Base-by-base conservation (phyloP, 2,329 filamentous ascomycete genomes). In the Botrytis byssoidea region DNA sequence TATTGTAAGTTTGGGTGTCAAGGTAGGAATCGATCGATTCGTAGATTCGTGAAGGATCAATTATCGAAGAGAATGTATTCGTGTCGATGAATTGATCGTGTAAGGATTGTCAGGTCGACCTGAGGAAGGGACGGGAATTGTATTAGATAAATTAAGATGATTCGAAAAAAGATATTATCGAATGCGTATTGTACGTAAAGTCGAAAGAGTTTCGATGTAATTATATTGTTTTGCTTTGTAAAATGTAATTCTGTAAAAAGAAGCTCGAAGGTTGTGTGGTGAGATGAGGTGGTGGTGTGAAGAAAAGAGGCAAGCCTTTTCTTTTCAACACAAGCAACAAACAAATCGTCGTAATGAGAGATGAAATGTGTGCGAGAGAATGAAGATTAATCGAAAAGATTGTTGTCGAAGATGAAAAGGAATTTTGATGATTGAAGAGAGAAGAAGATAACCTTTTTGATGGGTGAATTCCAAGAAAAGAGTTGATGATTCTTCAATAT, bases 71-170 rank as follows among this genome's bases (percentile, higher is more conserved):
- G 37, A 72, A 48, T 57, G 70, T 46, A 40, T 29, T 42, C 35
- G 46, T 60, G 40, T 42, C 29, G 66, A 29, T 51, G 40, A n/a
- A 16, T 22, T 67, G 44, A 8, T 29, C 18, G 70, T n/a, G n/a
- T 10, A 60, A 44, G 18, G 63, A 69, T 37, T n/a, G 37, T 60
- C 55, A 42, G 42, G 55, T 72, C 63, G 71, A 68, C 48, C 29
- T 46, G 42, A 40, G 63, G 37, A 46, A 51, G n/a, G 22, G 64
- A 48, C 51, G 40, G 10, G 35, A 59, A 61, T 61, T 6, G 61
- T 69, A 72, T 72, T 72, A 72, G 40, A 57, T 68, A 72, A 72
- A 72, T 72, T 72, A 72, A 68, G 64, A 48, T 72, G 37, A 48
- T 61, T 69, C 71, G 55, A 72, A 72, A 35, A 44, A 25, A 29